Base-by-base conservation (phyloP, 2,329 filamentous ascomycete species). In the Xylariaceae sp. region DNA sequence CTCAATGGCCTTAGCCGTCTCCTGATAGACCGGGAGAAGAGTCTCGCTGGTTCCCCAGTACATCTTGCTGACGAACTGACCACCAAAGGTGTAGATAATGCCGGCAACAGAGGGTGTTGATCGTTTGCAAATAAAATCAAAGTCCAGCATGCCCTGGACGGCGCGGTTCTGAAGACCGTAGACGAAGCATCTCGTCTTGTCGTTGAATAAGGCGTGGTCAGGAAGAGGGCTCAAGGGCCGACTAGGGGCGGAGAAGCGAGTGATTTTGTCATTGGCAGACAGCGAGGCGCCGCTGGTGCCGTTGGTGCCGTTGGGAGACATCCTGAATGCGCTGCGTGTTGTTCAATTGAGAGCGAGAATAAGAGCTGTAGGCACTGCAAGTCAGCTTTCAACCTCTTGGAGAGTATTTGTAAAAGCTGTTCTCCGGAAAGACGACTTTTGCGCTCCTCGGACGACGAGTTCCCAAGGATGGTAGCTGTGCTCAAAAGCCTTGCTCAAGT, bases 61-160 rank as follows among this genome's bases (percentile, higher is more conserved):
- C 94, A 99, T 97, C 87, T 99, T 99, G 86, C 91, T 96, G 73
- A 99, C 94, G 85, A 99, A 99, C 79, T 99, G 94, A 66, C 94
- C 94, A 73, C 94, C 94, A 72, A 99, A 99, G 68, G 94, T 96
- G 83, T 99, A 99, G 83, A 99, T 97, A 78, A 99, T 97, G 73
- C 91, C 94, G 64, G 94, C 94, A 56, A 99, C 94, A 56, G 94
- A 99, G 62, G 94, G 94, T 58, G 89, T 95, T 72, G 86, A 83
- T 70, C 94, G 89, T 86, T 97, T 97, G 91, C 94, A 99, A 79
- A 99, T 99, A 84, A 97, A 99, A 82, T 99, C 94, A 75, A 99
- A 99, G 77, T 99, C 94, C 73, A 99, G 88, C 87, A 91, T 91
- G 73, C 88, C 88, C 79, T 91, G 88, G 64, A 91, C 88, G 67